These are phyloP conservation scores for Penicillium sp. DNA, from an alignment of 2,329 filamentous ascomycete genomes.

Conservation along the genomic window DNA sequence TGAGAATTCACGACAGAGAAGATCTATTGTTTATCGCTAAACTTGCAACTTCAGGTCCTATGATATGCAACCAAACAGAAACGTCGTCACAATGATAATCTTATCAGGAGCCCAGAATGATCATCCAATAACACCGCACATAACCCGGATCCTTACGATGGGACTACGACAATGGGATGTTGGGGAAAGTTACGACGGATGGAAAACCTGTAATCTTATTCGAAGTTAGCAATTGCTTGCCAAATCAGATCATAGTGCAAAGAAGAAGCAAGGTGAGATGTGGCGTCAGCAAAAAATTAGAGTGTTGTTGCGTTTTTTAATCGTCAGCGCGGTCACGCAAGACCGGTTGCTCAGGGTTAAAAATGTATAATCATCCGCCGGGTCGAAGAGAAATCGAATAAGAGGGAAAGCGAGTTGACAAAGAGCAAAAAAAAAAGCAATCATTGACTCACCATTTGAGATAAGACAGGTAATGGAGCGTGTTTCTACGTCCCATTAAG, in stretches of 20 bases:
- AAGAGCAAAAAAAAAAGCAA: slow-evolving; percentile 8
- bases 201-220: slow-evolving; percentile 17
- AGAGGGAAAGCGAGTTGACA: neutral
- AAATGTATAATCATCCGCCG: slow-evolving; percentile 62
- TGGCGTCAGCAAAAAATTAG: slow-evolving; percentile 68
- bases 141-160: too few relatives aligned
- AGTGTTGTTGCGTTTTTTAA: slow-evolving; percentile 62
- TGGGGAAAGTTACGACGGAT: neutral
- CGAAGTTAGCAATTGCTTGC: slow-evolving; percentile 26
- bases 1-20: too few relatives aligned
- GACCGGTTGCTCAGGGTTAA: slow-evolving; percentile 59
- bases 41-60: too few relatives aligned
- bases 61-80: too few relatives aligned
- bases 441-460: slow-evolving; percentile 26
- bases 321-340: slow-evolving; percentile 52
- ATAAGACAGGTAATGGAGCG: slow-evolving; percentile 31
- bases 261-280: slow-evolving; percentile 12
- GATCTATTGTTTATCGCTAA: too few relatives aligned
- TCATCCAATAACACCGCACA: too few relatives aligned
- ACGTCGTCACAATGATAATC: too few relatives aligned
- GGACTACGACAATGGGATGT: neutral
- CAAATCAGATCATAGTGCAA: slow-evolving; percentile 6
- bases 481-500: slow-evolving; percentile 36
- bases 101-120: too few relatives aligned
- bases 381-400: slow-evolving; percentile 8